phyloP scores from a whole-genome alignment of 768 basidiomycete species.

The Podaxis rugospora region DNA sequence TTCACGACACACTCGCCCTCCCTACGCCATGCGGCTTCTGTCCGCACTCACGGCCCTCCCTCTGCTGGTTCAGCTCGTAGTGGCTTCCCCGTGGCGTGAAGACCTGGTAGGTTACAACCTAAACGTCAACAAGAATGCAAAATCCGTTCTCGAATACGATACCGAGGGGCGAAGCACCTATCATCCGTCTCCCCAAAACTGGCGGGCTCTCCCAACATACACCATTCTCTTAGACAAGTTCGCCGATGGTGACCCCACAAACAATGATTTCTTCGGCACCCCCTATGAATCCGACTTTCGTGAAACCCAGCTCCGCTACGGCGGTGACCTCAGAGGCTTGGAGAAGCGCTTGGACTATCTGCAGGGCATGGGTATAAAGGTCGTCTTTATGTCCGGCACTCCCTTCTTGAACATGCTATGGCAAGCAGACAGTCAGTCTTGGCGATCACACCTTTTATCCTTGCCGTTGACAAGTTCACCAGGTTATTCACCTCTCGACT shows the following conservation, averaged over 20 bases:
- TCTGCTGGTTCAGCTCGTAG: constrained; percentile 31
- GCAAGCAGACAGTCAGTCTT: constrained; percentile 85
- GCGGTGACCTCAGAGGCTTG: constrained; percentile 85
- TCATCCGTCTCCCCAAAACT: constrained; percentile 77
- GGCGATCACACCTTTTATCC: neutral
- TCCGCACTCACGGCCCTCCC: constrained; percentile 38
- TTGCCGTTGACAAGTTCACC: constrained; percentile 10
- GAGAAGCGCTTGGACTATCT: constrained; percentile 78
- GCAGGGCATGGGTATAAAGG: constrained; percentile 79
- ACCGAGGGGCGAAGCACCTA: constrained; percentile 65
- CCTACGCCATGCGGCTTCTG: constrained; percentile 40
- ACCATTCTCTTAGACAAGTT: constrained; percentile 90
- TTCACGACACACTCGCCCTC: neutral
- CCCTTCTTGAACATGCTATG: constrained; percentile 95
- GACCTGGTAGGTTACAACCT: constrained; percentile 72
- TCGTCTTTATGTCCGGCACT: constrained; percentile 90
- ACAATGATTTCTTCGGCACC: constrained; percentile 85
- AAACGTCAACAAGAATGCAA: constrained; percentile 72
- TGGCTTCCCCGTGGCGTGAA: constrained; percentile 63
- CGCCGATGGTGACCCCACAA: constrained; percentile 87
- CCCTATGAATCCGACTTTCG: constrained; percentile 80
- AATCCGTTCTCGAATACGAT: constrained; percentile 60
- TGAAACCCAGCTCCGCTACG: constrained; percentile 86
- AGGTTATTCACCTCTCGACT: constrained; percentile 95
- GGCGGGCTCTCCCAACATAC: constrained; percentile 79